A percentile compares a stretch with the other conserved stretches of the same genome.
phyloP scores from a whole-genome alignment of 345 rosid species.

The Rhodomyrtus tomentosa region DNA sequence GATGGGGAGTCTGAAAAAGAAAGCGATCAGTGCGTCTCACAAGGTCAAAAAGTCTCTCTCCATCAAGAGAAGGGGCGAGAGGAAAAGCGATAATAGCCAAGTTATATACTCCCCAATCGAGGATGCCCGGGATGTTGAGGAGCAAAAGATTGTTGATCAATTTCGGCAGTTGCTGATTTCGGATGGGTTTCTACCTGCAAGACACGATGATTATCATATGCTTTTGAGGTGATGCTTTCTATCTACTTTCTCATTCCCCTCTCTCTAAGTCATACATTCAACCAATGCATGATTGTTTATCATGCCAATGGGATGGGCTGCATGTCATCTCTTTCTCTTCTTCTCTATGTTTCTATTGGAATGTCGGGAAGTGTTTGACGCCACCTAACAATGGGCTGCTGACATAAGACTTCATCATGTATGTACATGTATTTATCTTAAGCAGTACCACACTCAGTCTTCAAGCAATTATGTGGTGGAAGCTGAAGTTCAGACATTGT shows the following conservation, averaged over 20 bases:
- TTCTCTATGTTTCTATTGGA: neutral
- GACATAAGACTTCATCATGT: neutral
- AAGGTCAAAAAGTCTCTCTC: conserved; percentile 54
- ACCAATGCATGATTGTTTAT: neutral
- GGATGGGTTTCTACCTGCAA: conserved; percentile 47
- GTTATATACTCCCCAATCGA: conserved; percentile 39
- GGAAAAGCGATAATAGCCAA: conserved; percentile 25
- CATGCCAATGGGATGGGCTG: neutral
- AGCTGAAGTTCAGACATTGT: neutral
- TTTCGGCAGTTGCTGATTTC: conserved; percentile 41
- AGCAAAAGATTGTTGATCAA: conserved; percentile 51
- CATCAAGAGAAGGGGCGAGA: conserved; percentile 40
- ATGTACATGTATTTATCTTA: neutral
- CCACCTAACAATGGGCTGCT: neutral
- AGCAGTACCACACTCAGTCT: neutral
- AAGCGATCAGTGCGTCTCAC: conserved; percentile 63
- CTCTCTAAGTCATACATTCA: conserved; percentile 4
- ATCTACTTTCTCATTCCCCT: neutral
- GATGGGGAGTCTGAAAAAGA: conserved; percentile 62
- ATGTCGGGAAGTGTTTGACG: neutral
- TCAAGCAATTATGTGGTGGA: neutral
- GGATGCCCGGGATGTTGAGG: conserved; percentile 59
- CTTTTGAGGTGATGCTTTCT: conserved; percentile 45
- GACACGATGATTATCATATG: conserved; percentile 67
- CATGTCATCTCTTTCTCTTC: neutral